Percentiles rank a stretch among this genome's conserved stretches.
phyloP scores from a whole-genome alignment of 192 early-diverging fungal genomes.

The Thamnidium elegans region DNA sequence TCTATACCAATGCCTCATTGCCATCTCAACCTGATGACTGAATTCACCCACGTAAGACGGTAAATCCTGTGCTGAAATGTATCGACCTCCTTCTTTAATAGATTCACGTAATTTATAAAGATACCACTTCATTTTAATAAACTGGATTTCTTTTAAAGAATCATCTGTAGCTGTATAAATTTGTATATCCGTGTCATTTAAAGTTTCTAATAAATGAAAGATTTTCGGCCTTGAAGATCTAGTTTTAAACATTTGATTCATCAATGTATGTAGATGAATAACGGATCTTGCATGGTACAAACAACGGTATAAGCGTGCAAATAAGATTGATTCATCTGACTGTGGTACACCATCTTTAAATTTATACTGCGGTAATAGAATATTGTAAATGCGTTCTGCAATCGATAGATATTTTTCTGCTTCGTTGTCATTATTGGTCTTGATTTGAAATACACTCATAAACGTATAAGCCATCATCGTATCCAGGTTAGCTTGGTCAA shows the following conservation, averaged over 20 bases:
- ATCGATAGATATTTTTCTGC: background rate
- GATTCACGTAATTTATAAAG: background rate
- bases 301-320: background rate
- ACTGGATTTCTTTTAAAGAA: background rate
- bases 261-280: background rate
- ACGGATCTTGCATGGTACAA: background rate
- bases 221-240: background rate
- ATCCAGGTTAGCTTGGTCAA: background rate
- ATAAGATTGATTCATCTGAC: background rate
- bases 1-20: constrained; percentile 14
- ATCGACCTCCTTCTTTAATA: no score
- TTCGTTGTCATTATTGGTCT: background rate
- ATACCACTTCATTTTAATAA: background rate
- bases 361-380: background rate
- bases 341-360: no score
- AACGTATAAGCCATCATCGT: background rate
- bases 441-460: background rate
- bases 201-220: background rate
- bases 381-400: constrained; percentile 3
- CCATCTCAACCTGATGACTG: constrained; percentile 7
- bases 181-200: background rate
- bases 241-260: background rate
- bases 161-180: background rate
- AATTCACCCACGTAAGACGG: background rate
- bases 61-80: background rate